These are phyloP conservation scores for Aspergillus thermomutatus DNA, from an alignment of 2,329 filamentous ascomycete species.

Conservation along the genomic window DNA sequence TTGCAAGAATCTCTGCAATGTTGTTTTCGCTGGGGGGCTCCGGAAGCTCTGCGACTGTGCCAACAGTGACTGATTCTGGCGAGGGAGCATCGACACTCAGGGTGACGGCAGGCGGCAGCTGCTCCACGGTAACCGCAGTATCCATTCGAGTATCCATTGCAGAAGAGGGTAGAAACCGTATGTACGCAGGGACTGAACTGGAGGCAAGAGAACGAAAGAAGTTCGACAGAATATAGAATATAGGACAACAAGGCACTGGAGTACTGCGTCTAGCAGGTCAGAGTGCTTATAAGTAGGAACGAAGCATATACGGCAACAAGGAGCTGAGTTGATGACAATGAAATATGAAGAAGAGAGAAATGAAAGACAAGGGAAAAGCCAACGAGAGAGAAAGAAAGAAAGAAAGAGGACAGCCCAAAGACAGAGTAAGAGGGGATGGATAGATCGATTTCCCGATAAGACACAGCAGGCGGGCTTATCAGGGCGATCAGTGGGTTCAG, in stretches of 20 bases:
- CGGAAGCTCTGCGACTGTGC: constrained; percentile 10
- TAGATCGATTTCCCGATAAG: background rate
- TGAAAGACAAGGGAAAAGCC: constrained; percentile 1
- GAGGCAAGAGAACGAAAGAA: background rate
- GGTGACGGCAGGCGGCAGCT: constrained; percentile 11
- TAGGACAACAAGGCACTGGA: background rate
- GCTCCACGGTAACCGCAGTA: constrained; percentile 11
- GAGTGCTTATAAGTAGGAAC: background rate
- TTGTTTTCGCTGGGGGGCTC: constrained; percentile 3
- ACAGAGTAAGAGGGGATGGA: background rate
- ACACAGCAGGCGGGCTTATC: background rate
- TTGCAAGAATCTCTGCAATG: background rate
- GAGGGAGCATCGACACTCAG: constrained; percentile 7
- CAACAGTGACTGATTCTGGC: constrained; percentile 3
- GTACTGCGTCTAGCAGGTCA: background rate
- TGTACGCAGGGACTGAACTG: background rate
- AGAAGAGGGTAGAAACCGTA: background rate
- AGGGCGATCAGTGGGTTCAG: background rate
- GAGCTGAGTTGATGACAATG: constrained; percentile 7
- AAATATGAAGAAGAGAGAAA: constrained; percentile 9
- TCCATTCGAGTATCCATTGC: constrained; percentile 18
- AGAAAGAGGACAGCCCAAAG: background rate
- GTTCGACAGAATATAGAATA: background rate
- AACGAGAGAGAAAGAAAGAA: constrained; percentile 4
- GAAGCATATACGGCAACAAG: background rate